Evolutionary conservation across 176 grass and related monocot species (phyloP).

Genomic region (Otatea glauca): DNA sequence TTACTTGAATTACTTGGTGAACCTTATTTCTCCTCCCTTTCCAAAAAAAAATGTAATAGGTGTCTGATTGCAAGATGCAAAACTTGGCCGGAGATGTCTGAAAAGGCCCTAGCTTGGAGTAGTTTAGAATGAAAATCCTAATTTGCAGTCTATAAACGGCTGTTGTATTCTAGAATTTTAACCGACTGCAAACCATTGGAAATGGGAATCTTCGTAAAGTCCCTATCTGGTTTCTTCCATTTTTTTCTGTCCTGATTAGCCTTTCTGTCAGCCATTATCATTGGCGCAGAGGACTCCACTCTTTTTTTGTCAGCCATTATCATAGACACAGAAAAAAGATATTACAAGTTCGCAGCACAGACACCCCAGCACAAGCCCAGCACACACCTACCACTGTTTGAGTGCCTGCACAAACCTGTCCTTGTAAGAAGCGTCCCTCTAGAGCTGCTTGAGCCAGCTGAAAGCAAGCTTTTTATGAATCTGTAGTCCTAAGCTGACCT

Average conservation of each 20-base stretch:
- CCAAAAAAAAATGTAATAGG: neutral
- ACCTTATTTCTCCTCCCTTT: slow-evolving; percentile 3
- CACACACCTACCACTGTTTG: slow-evolving; percentile 27
- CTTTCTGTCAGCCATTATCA: slow-evolving; percentile 68
- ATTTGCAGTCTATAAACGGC: neutral
- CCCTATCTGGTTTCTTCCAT: slow-evolving; percentile 46
- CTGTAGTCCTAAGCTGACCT: slow-evolving; percentile 41
- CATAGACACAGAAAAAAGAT: slow-evolving; percentile 50
- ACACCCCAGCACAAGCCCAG: slow-evolving; percentile 16
- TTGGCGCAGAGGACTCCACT: slow-evolving; percentile 55
- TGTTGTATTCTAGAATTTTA: slow-evolving; percentile 17
- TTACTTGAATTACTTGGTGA: slow-evolving; percentile 11
- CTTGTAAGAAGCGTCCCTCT: slow-evolving; percentile 37
- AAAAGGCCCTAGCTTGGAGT: neutral
- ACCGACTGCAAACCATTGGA: slow-evolving; percentile 19
- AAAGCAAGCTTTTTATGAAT: slow-evolving; percentile 26
- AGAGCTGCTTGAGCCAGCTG: slow-evolving; percentile 46
- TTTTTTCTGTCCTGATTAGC: slow-evolving; percentile 38
- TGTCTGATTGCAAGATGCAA: neutral
- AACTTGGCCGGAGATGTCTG: neutral
- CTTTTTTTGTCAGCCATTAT: slow-evolving; percentile 59
- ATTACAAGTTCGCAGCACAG: slow-evolving; percentile 43
- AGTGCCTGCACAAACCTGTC: slow-evolving; percentile 37
- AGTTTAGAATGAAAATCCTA: slow-evolving; percentile 26
- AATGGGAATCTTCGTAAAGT: slow-evolving; percentile 55